Conservation (phyloP, 768 basidiomycete genomes). For the Russula sp. region DNA sequence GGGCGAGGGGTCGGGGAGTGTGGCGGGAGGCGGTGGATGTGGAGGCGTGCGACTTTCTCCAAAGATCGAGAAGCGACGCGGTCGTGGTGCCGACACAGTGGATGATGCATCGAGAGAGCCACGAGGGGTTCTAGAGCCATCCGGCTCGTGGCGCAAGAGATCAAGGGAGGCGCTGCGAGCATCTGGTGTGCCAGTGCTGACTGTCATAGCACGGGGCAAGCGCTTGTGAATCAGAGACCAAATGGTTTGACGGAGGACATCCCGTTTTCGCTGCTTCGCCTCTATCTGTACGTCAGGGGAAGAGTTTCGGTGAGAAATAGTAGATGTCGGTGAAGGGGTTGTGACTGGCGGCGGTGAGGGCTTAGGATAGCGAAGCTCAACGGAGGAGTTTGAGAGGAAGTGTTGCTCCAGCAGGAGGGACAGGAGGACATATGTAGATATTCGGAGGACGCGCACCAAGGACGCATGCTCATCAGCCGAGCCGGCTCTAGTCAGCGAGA, state of each 20-base stretch:
- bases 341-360: conserved; percentile 26
- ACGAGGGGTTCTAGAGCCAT: conserved; percentile 17
- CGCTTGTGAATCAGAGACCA: conserved; percentile 37
- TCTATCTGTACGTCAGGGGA: conserved; percentile 21
- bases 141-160: conserved; percentile 26
- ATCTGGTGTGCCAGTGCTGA: conserved; percentile 22
- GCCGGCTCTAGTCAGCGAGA: conserved; percentile 44
- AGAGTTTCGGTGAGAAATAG: conserved; percentile 16
- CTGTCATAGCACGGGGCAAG: conserved; percentile 30
- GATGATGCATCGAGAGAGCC: conserved; percentile 30
- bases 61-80: conserved; percentile 23
- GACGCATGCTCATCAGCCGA: conserved; percentile 39
- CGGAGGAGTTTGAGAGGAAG: conserved; percentile 44
- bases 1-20: not conserved
- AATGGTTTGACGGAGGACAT: conserved; percentile 27
- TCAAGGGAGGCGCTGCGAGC: conserved; percentile 40
- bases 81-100: conserved; percentile 15
- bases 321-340: not conserved
- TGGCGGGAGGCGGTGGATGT: not conserved
- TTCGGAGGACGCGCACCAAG: conserved; percentile 44
- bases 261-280: conserved; percentile 21
- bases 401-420: conserved; percentile 59
- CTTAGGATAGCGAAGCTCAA: conserved; percentile 42
- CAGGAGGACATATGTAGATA: conserved; percentile 49
- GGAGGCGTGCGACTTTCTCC: conserved; percentile 10